These are phyloP conservation scores for Carallia pectinifolia DNA, from an alignment of 345 rosid genomes.

Conservation along the genomic window DNA sequence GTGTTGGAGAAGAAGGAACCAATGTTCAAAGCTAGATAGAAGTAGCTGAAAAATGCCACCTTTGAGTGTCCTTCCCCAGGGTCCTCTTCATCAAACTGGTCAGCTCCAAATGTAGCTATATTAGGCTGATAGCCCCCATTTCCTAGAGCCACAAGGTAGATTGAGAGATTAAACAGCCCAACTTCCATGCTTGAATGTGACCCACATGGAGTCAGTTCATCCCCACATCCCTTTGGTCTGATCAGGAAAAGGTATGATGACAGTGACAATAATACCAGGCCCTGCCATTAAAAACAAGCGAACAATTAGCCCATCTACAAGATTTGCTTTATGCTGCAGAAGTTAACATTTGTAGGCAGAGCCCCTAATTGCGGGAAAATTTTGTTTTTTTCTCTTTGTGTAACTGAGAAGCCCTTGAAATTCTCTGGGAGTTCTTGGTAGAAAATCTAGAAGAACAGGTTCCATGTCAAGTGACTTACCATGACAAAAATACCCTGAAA, in stretches of 20 bases:
- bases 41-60: slow-evolving; percentile 94
- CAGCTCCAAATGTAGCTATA: slow-evolving; percentile 94
- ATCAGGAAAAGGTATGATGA: slow-evolving; percentile 74
- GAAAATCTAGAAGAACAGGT: background rate
- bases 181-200: slow-evolving; percentile 68
- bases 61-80: slow-evolving; percentile 80
- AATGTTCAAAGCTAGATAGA: slow-evolving; percentile 86
- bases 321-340: background rate
- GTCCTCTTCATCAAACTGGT: slow-evolving; percentile 92
- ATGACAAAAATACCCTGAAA: slow-evolving; percentile 90
- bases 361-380: too few species aligned
- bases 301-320: background rate
- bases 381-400: too few species aligned
- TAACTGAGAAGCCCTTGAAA: too few species aligned
- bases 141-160: slow-evolving; percentile 84
- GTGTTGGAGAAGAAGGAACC: slow-evolving; percentile 98
- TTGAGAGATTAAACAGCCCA: slow-evolving; percentile 77
- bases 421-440: too few species aligned
- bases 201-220: slow-evolving; percentile 60
- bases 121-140: slow-evolving; percentile 98
- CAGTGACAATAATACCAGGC: slow-evolving; percentile 64
- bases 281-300: slow-evolving; percentile 45
- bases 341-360: too few species aligned
- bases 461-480: slow-evolving; percentile 41
- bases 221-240: slow-evolving; percentile 84